A percentile compares a stretch with the other conserved stretches of the same genome.
phyloP scores from a whole-genome alignment of 176 grass and related monocot species.

The Luzula sylvatica region DNA sequence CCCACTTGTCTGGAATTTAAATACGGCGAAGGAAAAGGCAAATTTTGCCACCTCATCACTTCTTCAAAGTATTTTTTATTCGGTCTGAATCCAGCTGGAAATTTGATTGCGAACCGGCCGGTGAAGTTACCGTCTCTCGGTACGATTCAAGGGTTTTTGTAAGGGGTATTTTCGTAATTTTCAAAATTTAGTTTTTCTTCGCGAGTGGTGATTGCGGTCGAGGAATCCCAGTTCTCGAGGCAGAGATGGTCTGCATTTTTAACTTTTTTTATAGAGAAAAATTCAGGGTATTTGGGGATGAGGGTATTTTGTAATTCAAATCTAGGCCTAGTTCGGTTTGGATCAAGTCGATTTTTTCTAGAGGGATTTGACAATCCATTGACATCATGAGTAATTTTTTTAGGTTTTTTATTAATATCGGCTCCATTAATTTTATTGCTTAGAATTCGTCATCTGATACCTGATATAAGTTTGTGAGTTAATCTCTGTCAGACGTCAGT shows the following conservation, averaged over 20 bases:
- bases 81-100: conserved; percentile 68
- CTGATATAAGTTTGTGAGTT: neutral
- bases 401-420: conserved; percentile 62
- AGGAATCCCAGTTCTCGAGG: conserved; percentile 78
- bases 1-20: conserved; percentile 54
- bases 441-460: conserved; percentile 42
- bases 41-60: conserved; percentile 79
- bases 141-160: conserved; percentile 31
- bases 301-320: conserved; percentile 46
- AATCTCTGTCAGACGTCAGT: too few species aligned
- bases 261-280: conserved; percentile 48
- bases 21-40: conserved; percentile 83
- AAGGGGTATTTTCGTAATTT: conserved; percentile 22
- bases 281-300: conserved; percentile 58
- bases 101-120: conserved; percentile 78
- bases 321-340: conserved; percentile 53
- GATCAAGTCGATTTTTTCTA: conserved; percentile 81
- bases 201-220: conserved; percentile 48
- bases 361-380: conserved; percentile 62
- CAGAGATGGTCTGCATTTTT: conserved; percentile 43
- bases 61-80: conserved; percentile 72
- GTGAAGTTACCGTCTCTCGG: conserved; percentile 78
- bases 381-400: conserved; percentile 84
- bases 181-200: conserved; percentile 58
- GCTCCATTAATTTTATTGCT: conserved; percentile 50